These are phyloP conservation scores for Rhynchospora breviuscula DNA, from an alignment of 176 grass and related monocot genomes.

Conservation along the genomic window DNA sequence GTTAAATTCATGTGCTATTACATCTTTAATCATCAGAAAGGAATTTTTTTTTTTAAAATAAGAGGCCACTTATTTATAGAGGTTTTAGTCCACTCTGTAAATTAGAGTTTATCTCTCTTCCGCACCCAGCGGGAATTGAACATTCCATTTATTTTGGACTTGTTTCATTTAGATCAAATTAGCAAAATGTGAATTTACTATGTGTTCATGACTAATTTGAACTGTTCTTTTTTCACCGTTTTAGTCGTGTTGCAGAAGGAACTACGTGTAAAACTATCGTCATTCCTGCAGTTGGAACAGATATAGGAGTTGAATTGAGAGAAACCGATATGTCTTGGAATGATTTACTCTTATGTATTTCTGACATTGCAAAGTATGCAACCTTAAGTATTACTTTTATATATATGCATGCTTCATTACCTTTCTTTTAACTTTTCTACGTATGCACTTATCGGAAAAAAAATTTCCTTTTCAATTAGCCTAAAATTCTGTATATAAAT, in stretches of 20 bases:
- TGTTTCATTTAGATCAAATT: background rate
- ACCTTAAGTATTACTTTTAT: background rate
- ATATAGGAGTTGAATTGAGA: conserved; percentile 56
- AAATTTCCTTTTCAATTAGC: no score
- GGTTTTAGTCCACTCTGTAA: no score
- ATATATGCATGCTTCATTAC: background rate
- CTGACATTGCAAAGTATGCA: conserved; percentile 35
- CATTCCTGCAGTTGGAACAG: conserved; percentile 49
- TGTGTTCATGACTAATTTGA: no score
- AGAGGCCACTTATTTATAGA: no score
- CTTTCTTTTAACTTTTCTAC: no score
- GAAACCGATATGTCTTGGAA: conserved; percentile 74
- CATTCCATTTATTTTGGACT: background rate
- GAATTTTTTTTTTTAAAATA: no score
- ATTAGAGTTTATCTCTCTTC: no score
- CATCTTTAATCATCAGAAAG: background rate
- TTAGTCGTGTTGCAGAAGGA: conserved; percentile 65
- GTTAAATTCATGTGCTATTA: background rate
- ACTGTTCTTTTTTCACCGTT: background rate
- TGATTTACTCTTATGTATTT: conserved; percentile 51
- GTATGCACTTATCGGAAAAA: no score
- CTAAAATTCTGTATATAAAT: no score
- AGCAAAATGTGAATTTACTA: no score
- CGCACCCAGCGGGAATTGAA: no score
- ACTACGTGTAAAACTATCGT: conserved; percentile 67